Evolutionary conservation across 2,329 filamentous ascomycete species (phyloP).

Genomic region (Colletotrichum musicola): DNA sequence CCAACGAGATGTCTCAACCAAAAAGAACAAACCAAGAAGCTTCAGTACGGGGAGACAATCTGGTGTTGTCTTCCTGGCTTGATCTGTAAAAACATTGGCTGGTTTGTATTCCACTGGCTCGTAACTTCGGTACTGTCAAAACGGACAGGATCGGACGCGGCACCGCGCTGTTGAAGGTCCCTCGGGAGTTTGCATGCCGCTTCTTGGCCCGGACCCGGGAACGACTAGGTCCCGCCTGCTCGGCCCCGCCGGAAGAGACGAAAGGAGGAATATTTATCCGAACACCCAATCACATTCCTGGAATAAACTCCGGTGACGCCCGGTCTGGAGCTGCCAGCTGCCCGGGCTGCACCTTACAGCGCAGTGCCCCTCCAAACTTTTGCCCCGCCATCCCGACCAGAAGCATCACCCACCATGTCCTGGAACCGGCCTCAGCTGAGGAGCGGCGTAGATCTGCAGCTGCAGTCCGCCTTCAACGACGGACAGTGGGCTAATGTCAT

Average conservation of each 20-base stretch:
- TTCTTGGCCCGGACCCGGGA: not conserved
- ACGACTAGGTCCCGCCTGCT: not conserved
- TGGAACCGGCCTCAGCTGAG: constrained; percentile 55
- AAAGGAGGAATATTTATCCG: constrained; percentile 12
- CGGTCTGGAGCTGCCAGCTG: constrained; percentile 4
- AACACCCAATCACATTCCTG: constrained; percentile 18
- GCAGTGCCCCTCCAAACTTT: constrained; percentile 38
- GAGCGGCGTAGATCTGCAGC: constrained; percentile 65
- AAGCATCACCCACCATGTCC: constrained; percentile 38
- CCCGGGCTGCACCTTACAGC: constrained; percentile 26
- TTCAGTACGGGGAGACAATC: not conserved
- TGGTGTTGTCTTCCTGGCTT: no score
- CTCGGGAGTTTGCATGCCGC: no score
- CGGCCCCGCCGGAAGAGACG: not conserved
- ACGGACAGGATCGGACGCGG: no score
- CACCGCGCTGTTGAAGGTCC: no score
- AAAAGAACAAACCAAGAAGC: not conserved
- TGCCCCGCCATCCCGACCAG: constrained; percentile 44
- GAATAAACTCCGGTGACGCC: not conserved
- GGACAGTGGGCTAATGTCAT: constrained; percentile 65
- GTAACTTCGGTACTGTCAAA: no score
- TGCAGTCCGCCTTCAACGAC: constrained; percentile 67
- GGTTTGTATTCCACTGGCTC: not conserved
- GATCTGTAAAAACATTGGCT: no score
- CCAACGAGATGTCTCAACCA: not conserved